phyloP scores from a whole-genome alignment of 768 basidiomycete genomes.

The Coprinopsis marcescibilis region DNA sequence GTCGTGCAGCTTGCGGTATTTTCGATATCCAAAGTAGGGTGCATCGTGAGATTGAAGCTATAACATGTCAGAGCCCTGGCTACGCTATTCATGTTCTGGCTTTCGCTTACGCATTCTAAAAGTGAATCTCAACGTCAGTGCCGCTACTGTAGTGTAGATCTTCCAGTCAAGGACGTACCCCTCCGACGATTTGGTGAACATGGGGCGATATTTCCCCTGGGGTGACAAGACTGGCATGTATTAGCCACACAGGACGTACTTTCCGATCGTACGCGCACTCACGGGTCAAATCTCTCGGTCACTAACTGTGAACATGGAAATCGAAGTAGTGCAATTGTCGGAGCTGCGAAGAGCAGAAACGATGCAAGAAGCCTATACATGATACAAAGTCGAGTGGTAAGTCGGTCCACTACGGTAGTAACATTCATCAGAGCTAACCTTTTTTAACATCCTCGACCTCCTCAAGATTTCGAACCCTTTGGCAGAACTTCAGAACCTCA shows the following conservation, averaged over 20 bases:
- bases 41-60: conserved; percentile 20
- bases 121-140: not conserved
- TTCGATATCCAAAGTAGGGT: conserved; percentile 15
- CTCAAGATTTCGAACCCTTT: no score
- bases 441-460: no score
- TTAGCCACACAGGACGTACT: not conserved
- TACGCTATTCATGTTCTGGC: not conserved
- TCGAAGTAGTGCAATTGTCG: conserved; percentile 15
- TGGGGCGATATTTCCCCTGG: conserved; percentile 16
- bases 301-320: conserved; percentile 20
- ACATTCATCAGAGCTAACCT: no score
- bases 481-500: no score
- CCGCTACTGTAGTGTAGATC: not conserved
- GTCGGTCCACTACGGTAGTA: no score
- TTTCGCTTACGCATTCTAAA: conserved; percentile 12
- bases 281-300: conserved; percentile 18
- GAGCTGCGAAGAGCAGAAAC: conserved; percentile 8
- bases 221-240: conserved; percentile 9
- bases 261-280: not conserved
- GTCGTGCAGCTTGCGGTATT: conserved; percentile 17
- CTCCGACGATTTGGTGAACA: conserved; percentile 18
- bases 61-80: not conserved
- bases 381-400: no score
- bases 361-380: no score
- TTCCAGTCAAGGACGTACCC: conserved; percentile 9